These are phyloP conservation scores for Stylonectria norvegica DNA, from an alignment of 2,329 filamentous ascomycete genomes.

Conservation along the genomic window DNA sequence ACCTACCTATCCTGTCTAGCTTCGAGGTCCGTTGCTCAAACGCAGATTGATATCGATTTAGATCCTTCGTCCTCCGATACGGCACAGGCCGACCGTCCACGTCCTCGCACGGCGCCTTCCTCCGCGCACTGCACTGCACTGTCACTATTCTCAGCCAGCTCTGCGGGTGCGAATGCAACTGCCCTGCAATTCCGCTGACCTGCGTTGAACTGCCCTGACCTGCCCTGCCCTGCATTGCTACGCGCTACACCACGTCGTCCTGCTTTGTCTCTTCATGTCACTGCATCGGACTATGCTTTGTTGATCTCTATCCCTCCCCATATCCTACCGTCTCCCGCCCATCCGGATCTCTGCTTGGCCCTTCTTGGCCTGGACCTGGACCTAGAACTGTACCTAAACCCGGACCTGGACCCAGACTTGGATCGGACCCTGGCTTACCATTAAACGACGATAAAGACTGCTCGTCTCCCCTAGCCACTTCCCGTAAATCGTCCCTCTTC, in stretches of 20 bases:
- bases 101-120: slow-evolving; percentile 22
- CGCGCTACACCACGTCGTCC: neutral
- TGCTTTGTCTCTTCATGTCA: neutral
- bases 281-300: neutral
- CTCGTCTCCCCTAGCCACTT: neutral
- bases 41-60: neutral
- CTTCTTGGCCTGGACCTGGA: neutral
- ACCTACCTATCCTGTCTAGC: slow-evolving; percentile 11
- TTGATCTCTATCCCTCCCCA: neutral
- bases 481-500: neutral
- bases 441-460: neutral
- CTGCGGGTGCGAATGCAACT: slow-evolving; percentile 8
- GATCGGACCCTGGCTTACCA: neutral
- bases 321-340: neutral
- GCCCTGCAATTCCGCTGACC: slow-evolving; percentile 1
- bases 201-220: neutral
- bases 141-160: slow-evolving; percentile 7
- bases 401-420: neutral
- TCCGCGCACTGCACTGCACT: slow-evolving; percentile 14
- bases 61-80: slow-evolving; percentile 19
- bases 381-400: neutral
- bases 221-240: neutral
- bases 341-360: neutral
- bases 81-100: slow-evolving; percentile 15
- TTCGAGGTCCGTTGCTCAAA: neutral